These are phyloP conservation scores for Glaciozyma antarctica DNA, from an alignment of 768 basidiomycete genomes.

Conservation along the genomic window DNA sequence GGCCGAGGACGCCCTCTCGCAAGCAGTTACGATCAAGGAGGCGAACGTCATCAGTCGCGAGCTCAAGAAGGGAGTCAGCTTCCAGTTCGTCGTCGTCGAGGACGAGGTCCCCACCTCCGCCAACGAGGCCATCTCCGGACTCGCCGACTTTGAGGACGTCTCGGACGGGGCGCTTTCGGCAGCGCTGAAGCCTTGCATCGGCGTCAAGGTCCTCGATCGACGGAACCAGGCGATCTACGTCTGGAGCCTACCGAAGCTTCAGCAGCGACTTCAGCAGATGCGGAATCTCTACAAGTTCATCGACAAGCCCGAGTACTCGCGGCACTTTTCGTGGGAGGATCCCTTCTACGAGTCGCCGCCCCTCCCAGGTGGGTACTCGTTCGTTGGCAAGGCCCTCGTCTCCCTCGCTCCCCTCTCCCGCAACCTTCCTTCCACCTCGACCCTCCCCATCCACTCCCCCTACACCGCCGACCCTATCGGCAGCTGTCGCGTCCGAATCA, in stretches of 20 bases:
- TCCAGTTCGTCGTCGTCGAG: conserved; percentile 86
- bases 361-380: conserved; percentile 66
- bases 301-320: conserved; percentile 82
- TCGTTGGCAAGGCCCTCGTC: conserved; percentile 77
- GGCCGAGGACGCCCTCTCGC: conserved; percentile 77
- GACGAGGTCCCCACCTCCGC: conserved; percentile 73
- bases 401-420: conserved; percentile 73
- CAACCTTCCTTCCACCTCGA: conserved; percentile 46
- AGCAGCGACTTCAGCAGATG: conserved; percentile 85
- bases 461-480: conserved; percentile 94
- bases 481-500: conserved; percentile 78
- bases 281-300: conserved; percentile 81
- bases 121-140: conserved; percentile 71
- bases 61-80: conserved; percentile 73
- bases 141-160: conserved; percentile 87
- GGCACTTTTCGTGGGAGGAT: conserved; percentile 86
- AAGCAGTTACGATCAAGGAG: conserved; percentile 80
- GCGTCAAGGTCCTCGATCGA: conserved; percentile 83
- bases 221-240: conserved; percentile 75
- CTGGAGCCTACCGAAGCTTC: conserved; percentile 82
- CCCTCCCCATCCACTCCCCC: conserved; percentile 73
- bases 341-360: conserved; percentile 76
- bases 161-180: conserved; percentile 69
- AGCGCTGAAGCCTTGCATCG: conserved; percentile 68
- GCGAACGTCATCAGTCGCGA: conserved; percentile 88